Base-by-base conservation (phyloP, 2,329 filamentous ascomycete genomes). In the Calonectria pseudoturangicola region DNA sequence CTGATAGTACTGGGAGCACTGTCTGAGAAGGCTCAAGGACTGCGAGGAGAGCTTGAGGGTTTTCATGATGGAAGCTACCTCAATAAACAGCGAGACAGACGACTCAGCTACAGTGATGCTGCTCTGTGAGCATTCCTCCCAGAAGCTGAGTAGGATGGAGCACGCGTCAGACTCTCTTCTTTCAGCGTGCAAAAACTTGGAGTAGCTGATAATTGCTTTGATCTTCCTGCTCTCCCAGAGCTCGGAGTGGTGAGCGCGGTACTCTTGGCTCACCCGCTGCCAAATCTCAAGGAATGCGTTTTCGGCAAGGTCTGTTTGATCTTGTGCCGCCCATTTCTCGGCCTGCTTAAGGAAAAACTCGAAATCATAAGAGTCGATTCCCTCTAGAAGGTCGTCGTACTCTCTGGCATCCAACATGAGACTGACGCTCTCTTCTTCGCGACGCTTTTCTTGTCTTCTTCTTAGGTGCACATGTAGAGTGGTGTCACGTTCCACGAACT, bases 201-300 rank as follows among this genome's bases (percentile, higher is more conserved):
- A 60, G 21, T 60, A 60, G 8, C 54, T 60, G 8, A 60, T 60
- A 15, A 60, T 36, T 10, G 54, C 54, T 21, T 60, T 60, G 3
- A 60, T 60, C 21, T 60, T 60, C 8, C 54, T 41, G 13, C 54
- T 60, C 10, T 60, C 54, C 54, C 54, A 60, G 5, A 60, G 54
- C 36, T 60, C 54, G 1, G 54, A 60, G 27, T 60, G 54, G 18
- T 60, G 54, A 15, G 30, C 10, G 13, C 54, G 54, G 21, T 60
- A 60, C 33, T 60, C 54, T 41, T 60, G 54, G 36, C 54, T 60
- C 25, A 60, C 54, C 18, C 54, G 54, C 33, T 60, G 54, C 54
- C 54, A 60, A 41, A 60, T 41, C 21, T 60, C 54, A 7, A 60
- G 54, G 27, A 41, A 60, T 12, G 54, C 54, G 9, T 60, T 60